Evolutionary conservation across 2,329 filamentous ascomycete genomes (phyloP).

Genomic region (Aspergillus eucalypticola): DNA sequence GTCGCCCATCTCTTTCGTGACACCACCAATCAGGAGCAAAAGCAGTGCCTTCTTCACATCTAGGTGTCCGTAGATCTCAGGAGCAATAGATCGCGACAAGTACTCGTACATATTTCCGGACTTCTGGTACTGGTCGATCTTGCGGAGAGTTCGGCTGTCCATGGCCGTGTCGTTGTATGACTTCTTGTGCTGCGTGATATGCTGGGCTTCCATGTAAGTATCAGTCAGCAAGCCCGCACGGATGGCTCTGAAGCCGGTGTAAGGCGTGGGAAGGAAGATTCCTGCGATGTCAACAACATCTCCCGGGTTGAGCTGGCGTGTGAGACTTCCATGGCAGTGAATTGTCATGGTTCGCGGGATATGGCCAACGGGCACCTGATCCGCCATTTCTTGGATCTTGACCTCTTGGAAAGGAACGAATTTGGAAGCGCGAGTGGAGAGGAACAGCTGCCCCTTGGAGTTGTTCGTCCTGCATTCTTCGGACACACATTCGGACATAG

Average conservation of each 20-base stretch:
- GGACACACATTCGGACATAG: conserved; percentile 82
- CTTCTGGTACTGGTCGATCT: conserved; percentile 81
- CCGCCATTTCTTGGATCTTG: conserved; percentile 98
- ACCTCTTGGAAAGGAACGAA: conserved; percentile 97
- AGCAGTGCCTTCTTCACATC: conserved; percentile 98
- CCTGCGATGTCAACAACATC: conserved; percentile 93
- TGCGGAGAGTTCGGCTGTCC: conserved; percentile 73
- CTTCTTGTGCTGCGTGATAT: conserved; percentile 95
- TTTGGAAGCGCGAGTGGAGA: conserved; percentile 94
- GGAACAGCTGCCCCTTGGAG: conserved; percentile 87
- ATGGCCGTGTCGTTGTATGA: conserved; percentile 91
- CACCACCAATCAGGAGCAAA: conserved; percentile 92
- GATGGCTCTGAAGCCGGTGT: conserved; percentile 98
- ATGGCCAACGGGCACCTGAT: conserved; percentile 96
- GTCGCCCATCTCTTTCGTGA: conserved; percentile 94
- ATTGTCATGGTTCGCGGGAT: conserved; percentile 90
- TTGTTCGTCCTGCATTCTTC: conserved; percentile 88
- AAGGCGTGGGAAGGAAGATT: conserved; percentile 94
- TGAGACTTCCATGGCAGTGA: conserved; percentile 82
- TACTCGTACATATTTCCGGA: conserved; percentile 95
- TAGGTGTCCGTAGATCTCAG: conserved; percentile 93
- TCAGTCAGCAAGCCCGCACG: conserved; percentile 94
- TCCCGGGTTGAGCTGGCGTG: conserved; percentile 85
- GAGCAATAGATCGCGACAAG: conserved; percentile 91
- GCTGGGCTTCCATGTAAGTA: conserved; percentile 92